These are phyloP conservation scores for Seminavis robusta DNA, from an alignment of 108 stramenopile genomes.

Conservation along the genomic window DNA sequence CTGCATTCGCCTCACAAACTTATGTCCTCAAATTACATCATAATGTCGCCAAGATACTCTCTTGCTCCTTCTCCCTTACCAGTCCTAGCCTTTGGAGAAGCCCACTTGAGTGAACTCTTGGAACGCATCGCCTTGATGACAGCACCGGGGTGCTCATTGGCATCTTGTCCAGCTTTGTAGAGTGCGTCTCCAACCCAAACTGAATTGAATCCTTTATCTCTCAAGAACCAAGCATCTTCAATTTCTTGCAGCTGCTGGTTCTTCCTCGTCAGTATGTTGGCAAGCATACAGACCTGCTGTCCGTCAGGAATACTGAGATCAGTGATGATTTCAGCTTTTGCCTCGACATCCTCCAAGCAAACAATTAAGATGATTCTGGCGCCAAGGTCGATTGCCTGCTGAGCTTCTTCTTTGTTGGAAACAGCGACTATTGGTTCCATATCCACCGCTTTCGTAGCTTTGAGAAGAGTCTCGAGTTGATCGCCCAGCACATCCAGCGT, in stretches of 20 bases:
- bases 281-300: slow-evolving; percentile 49
- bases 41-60: slow-evolving; percentile 89
- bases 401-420: slow-evolving; percentile 57
- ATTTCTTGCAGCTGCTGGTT: slow-evolving; percentile 79
- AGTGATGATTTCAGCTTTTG: slow-evolving; percentile 37
- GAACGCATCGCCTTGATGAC: slow-evolving; percentile 78
- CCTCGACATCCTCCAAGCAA: slow-evolving; percentile 32
- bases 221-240: slow-evolving; percentile 82
- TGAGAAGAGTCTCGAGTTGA: slow-evolving; percentile 31
- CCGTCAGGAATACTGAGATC: slow-evolving; percentile 48
- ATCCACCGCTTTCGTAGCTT: slow-evolving; percentile 36
- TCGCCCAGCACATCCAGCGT: slow-evolving; percentile 53
- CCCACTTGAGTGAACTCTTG: slow-evolving; percentile 80
- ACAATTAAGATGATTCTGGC: slow-evolving; percentile 57
- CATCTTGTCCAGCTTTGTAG: slow-evolving; percentile 80
- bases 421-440: slow-evolving; percentile 69
- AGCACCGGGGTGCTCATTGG: slow-evolving; percentile 77
- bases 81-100: slow-evolving; percentile 69
- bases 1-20: too few relatives aligned
- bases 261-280: slow-evolving; percentile 54
- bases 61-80: slow-evolving; percentile 87
- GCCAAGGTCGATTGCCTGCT: slow-evolving; percentile 59
- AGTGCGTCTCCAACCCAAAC: slow-evolving; percentile 82
- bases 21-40: too few relatives aligned
- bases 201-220: slow-evolving; percentile 81